phyloP scores from a whole-genome alignment of 164 flowering plant genomes.

The Umbilicus rupestris region DNA sequence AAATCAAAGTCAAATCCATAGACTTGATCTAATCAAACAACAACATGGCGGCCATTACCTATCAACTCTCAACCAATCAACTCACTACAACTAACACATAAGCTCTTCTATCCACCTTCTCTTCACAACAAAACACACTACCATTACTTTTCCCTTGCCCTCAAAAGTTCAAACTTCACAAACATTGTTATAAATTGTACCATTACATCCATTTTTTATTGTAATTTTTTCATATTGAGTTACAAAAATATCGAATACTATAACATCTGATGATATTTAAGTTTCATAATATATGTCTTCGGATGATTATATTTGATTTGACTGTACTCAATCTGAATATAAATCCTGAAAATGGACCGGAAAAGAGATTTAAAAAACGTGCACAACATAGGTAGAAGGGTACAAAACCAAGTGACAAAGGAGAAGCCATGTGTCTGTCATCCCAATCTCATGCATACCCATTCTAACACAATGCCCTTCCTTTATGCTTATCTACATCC shows the following conservation, averaged over 20 bases:
- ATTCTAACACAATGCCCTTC: neutral
- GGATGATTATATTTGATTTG: too few species aligned
- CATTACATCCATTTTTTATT: too few species aligned
- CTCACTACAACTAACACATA: neutral
- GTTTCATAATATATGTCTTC: too few species aligned
- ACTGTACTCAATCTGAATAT: neutral
- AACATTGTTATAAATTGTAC: too few species aligned
- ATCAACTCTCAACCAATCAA: slow-evolving; percentile 3
- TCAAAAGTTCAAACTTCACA: too few species aligned
- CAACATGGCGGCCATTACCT: slow-evolving; percentile 7
- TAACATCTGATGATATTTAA: too few species aligned
- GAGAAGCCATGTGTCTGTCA: slow-evolving; percentile 1
- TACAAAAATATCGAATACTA: too few species aligned
- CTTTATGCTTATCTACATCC: neutral
- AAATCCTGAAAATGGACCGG: neutral
- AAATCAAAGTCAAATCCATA: neutral
- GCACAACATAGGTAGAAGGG: neutral
- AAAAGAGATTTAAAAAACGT: neutral
- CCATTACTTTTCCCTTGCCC: neutral
- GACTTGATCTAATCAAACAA: neutral
- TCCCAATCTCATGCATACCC: slow-evolving; percentile 5
- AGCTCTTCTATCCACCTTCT: neutral
- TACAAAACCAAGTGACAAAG: neutral
- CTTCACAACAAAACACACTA: neutral
- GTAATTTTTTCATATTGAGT: too few species aligned